phyloP scores from a whole-genome alignment of 129 eudicot species.

The Rutidosis leptorrhynchoides region DNA sequence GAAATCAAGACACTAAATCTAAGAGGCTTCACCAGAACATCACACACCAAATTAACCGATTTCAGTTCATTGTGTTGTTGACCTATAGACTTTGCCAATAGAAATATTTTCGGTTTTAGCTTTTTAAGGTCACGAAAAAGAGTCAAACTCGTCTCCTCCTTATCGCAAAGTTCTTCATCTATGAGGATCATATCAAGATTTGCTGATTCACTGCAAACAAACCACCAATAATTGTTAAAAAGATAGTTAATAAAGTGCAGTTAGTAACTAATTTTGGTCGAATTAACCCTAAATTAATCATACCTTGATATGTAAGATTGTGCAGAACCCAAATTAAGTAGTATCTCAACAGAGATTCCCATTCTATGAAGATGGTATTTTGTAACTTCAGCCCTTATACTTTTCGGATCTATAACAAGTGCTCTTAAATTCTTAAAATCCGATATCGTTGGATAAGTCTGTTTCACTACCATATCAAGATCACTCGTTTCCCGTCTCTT shows the following conservation, averaged over 20 bases:
- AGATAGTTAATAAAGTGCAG: not conserved
- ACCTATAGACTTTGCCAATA: constrained; percentile 40
- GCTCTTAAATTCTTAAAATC: constrained; percentile 70
- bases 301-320: constrained; percentile 38
- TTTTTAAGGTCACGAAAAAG: constrained; percentile 34
- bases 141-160: constrained; percentile 35
- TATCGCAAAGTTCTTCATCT: constrained; percentile 62
- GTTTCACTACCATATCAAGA: constrained; percentile 31
- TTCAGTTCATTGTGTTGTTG: constrained; percentile 38
- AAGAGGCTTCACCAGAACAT: constrained; percentile 62
- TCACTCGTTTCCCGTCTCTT: constrained; percentile 36
- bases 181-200: constrained; percentile 52
- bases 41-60: constrained; percentile 47
- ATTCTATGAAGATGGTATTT: constrained; percentile 80
- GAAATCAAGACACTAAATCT: constrained; percentile 52
- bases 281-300: constrained; percentile 1
- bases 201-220: constrained; percentile 41
- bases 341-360: constrained; percentile 60
- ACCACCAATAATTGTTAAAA: not conserved
- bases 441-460: constrained; percentile 40
- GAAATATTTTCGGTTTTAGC: constrained; percentile 38
- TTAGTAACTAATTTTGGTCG: not conserved
- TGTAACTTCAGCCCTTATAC: constrained; percentile 69
- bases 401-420: constrained; percentile 61
- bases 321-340: constrained; percentile 53